Evolutionary conservation across 352 stramenopile species (phyloP).

Genomic region (Phytophthora vignae): DNA sequence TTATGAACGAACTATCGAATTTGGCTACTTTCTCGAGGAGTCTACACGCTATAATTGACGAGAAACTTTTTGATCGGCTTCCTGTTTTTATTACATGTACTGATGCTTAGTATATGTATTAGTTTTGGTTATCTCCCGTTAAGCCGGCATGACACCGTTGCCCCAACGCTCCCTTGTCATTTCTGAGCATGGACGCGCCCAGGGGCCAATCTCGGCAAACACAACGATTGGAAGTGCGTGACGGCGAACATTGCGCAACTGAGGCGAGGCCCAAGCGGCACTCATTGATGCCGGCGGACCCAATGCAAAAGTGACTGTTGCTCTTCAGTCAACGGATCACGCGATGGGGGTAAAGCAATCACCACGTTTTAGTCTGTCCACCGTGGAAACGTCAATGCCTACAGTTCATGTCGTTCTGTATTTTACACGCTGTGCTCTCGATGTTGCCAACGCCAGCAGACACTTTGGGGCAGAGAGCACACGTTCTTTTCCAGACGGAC

Average conservation of each 20-base stretch:
- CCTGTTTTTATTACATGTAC: background rate
- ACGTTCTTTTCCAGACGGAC: constrained; percentile 21
- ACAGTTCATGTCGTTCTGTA: no score
- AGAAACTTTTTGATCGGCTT: no score
- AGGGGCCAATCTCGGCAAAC: background rate
- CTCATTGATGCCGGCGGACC: background rate
- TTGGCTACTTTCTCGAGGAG: no score
- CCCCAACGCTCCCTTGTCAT: background rate
- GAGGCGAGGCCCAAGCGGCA: background rate
- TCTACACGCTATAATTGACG: no score
- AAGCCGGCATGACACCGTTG: background rate
- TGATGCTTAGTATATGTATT: background rate
- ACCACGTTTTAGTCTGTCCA: no score
- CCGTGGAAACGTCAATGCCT: no score
- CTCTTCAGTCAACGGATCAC: no score
- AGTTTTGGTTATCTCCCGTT: background rate
- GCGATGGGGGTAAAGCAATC: no score
- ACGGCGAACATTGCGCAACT: background rate
- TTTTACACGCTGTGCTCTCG: no score
- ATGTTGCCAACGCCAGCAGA: no score
- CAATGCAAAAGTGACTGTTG: background rate
- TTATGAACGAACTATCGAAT: no score
- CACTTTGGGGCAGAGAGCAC: constrained; percentile 4
- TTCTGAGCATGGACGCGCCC: background rate
- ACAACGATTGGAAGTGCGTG: background rate